Percentiles rank a stretch among this genome's conserved stretches.
Conservation (phyloP, 352 stramenopile genomes). For the Hyphochytrium catenoides region DNA sequence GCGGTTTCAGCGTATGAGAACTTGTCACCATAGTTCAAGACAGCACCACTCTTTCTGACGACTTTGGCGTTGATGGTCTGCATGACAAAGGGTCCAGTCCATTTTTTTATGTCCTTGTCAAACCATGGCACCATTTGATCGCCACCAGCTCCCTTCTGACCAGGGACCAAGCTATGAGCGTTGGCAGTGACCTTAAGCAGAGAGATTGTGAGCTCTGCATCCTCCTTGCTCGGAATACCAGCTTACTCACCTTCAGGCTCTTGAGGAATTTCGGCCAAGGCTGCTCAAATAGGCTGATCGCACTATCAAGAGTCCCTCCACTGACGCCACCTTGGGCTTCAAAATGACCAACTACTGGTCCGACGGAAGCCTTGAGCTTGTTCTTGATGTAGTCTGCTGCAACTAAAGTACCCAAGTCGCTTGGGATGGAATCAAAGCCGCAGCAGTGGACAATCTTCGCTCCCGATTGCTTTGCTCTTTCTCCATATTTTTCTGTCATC, state of each 20-base stretch:
- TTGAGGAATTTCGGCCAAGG: slow-evolving; percentile 17
- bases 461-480: slow-evolving; percentile 22
- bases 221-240: slow-evolving; percentile 15
- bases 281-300: slow-evolving; percentile 30
- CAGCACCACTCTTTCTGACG: slow-evolving; percentile 39
- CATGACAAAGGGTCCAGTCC: slow-evolving; percentile 49
- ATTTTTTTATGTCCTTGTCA: slow-evolving; percentile 31
- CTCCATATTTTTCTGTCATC: slow-evolving; percentile 42
- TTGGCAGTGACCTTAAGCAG: slow-evolving; percentile 22
- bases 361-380: slow-evolving; percentile 16
- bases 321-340: slow-evolving; percentile 23
- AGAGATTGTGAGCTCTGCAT: slow-evolving; percentile 10
- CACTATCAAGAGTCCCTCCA: slow-evolving; percentile 25
- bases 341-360: slow-evolving; percentile 21
- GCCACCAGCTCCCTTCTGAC: slow-evolving; percentile 18
- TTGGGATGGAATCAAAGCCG: slow-evolving; percentile 66
- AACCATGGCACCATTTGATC: slow-evolving; percentile 25
- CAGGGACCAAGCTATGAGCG: slow-evolving; percentile 7
- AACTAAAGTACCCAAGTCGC: slow-evolving; percentile 47
- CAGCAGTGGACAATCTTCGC: slow-evolving; percentile 60
- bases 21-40: slow-evolving; percentile 27
- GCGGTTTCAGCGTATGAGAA: slow-evolving; percentile 38
- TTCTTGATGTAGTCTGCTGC: slow-evolving; percentile 32
- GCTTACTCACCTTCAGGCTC: slow-evolving; percentile 15
- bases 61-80: slow-evolving; percentile 39